Base-by-base conservation (phyloP, 768 basidiomycete genomes). In the Boletus insuetus region DNA sequence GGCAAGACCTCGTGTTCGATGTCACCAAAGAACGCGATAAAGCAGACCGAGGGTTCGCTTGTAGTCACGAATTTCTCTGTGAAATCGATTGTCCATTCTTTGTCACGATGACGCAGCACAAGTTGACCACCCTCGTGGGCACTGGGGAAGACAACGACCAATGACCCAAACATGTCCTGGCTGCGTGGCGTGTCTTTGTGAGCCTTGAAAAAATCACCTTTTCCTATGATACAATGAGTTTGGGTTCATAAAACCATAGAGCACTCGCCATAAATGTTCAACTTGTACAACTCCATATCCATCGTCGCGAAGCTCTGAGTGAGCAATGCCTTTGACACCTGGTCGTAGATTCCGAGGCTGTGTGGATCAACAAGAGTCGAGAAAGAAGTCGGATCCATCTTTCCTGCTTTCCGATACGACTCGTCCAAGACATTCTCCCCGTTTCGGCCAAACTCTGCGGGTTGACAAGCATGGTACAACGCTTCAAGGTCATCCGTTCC, bases 141-240 rank as follows among this genome's bases (percentile, higher is more conserved):
- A 1, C 76, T 76, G 16, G 81, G 81, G 48, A 81, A 73, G n/a
- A 79, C 72, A 35, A 82, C 58, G 2, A 82, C 75, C 9, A 85
- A 73, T 1, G 82, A 82, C 1, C 78, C 81, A 38, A 84, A 77
- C 75, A 82, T 81, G 26, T 61, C 60, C 9, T 70, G 19, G 1
- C 53, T 31, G 0, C 67, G 9, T 68, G 78, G 79, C 0, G 80
- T 80, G 22, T 60, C 58, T 14, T 56, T 46, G 41, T 56, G 54
- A 3, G 50, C 46, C 39, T 57, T 57, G 52, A 49, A 57, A 13
- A 53, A 61, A 24, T 54, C 52, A 0, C 51, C 58, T 31, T 39
- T 10, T 14, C 54, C 59, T 59, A 8, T 1, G 8, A 22, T 6
- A 46, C 17, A 6, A 31, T 26, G 26, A 7, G 6, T 26, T 11